phyloP scores from a whole-genome alignment of 345 rosid genomes.

The Boechera stricta region DNA sequence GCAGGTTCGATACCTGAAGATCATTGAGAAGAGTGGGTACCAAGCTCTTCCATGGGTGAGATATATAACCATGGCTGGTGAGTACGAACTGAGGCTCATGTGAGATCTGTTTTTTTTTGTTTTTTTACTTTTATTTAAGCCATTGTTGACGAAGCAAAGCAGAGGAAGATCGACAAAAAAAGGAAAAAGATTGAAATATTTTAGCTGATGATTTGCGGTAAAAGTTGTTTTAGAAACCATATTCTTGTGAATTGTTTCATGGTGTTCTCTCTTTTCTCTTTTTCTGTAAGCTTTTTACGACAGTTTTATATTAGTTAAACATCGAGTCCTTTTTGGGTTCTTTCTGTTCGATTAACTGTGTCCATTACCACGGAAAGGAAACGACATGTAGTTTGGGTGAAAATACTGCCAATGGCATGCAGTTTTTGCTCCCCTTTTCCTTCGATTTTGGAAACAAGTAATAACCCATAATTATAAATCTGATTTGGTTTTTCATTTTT shows the following conservation, averaged over 20 bases:
- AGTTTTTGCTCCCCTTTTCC: too few species aligned
- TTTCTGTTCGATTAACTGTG: too few species aligned
- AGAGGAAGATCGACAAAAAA: slow-evolving; percentile 19
- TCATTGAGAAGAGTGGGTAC: slow-evolving; percentile 96
- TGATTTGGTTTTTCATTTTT: too few species aligned
- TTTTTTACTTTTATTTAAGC: not conserved
- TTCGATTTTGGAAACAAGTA: too few species aligned
- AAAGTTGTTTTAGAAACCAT: slow-evolving; percentile 30
- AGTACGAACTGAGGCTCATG: slow-evolving; percentile 88
- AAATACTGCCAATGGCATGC: too few species aligned
- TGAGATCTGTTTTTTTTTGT: slow-evolving; percentile 29
- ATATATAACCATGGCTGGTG: slow-evolving; percentile 99
- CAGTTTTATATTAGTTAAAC: not conserved
- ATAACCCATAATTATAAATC: too few species aligned
- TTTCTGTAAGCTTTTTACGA: slow-evolving; percentile 31
- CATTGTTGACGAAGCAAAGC: slow-evolving; percentile 23
- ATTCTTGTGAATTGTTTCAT: slow-evolving; percentile 43
- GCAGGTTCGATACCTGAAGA: slow-evolving; percentile 96
- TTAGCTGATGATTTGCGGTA: slow-evolving; percentile 23
- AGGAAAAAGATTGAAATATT: not conserved
- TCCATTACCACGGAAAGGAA: too few species aligned
- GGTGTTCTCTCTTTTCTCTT: slow-evolving; percentile 1
- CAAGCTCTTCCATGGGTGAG: slow-evolving; percentile 99
- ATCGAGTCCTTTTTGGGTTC: too few species aligned
- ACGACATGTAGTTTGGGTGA: too few species aligned